Conservation (phyloP, 257 asterid genomes). For the Ajuga chamaepitys region DNA sequence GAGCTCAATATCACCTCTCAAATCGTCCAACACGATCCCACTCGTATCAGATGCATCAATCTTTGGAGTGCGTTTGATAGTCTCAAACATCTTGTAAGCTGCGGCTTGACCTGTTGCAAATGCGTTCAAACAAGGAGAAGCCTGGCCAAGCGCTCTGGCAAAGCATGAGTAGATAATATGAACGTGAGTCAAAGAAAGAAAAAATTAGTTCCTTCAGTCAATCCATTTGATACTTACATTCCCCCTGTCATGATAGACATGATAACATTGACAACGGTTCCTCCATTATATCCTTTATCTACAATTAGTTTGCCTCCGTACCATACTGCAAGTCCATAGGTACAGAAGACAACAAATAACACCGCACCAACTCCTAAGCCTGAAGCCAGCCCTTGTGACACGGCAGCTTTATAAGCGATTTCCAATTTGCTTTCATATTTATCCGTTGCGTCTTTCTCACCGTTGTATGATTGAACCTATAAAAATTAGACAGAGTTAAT, state of each 20-base stretch:
- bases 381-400: conserved; percentile 56
- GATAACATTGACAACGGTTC: conserved; percentile 50
- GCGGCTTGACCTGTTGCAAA: conserved; percentile 70
- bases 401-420: conserved; percentile 45
- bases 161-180: too few relatives aligned
- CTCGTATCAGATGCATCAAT: conserved; percentile 35
- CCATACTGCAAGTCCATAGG: conserved; percentile 68
- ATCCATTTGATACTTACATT: conserved; percentile 47
- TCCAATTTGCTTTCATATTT: conserved; percentile 42
- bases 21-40: conserved; percentile 34
- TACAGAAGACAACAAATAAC: conserved; percentile 34
- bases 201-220: too few relatives aligned
- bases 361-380: conserved; percentile 53
- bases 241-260: conserved; percentile 61
- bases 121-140: conserved; percentile 51
- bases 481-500: neutral
- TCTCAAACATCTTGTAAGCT: conserved; percentile 66
- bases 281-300: conserved; percentile 42
- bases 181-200: too few relatives aligned
- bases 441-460: conserved; percentile 46
- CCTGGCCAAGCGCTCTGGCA: conserved; percentile 60
- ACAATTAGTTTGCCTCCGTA: conserved; percentile 53
- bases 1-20: conserved; percentile 48
- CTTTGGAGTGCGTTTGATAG: conserved; percentile 45
- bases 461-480: conserved; percentile 66